phyloP scores from a whole-genome alignment of 2,329 filamentous ascomycete genomes.

The Phyllosticta capitalensis region DNA sequence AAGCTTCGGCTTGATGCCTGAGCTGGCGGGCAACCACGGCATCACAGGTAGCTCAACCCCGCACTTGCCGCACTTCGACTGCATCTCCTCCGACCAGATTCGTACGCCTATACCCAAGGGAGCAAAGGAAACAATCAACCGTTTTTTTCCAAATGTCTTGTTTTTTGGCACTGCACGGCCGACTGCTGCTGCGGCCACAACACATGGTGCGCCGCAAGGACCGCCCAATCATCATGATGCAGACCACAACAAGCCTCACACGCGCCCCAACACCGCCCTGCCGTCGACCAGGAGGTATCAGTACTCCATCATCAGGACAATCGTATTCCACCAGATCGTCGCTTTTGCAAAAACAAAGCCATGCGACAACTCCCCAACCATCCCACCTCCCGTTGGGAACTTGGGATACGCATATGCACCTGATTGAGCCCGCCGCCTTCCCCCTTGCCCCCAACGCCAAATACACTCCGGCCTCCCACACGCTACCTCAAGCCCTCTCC shows the following conservation, averaged over 20 bases:
- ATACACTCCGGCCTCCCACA: slow-evolving; percentile 44
- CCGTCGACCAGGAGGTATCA: not conserved
- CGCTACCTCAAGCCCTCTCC: slow-evolving; percentile 39
- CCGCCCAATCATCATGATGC: not conserved
- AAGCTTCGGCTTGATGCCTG: not conserved
- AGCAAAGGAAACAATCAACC: not conserved
- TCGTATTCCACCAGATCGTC: not conserved
- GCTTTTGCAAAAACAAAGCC: not conserved
- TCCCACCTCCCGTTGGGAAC: slow-evolving; percentile 33
- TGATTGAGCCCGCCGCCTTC: slow-evolving; percentile 45
- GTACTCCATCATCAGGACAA: not conserved
- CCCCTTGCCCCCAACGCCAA: slow-evolving; percentile 39
- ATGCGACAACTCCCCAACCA: not conserved
- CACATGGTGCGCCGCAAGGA: not conserved
- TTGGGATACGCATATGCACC: slow-evolving; percentile 58
- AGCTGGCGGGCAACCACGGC: not conserved
- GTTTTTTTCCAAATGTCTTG: not conserved
- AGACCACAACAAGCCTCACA: not conserved
- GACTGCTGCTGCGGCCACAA: not conserved
- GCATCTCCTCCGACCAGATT: not conserved
- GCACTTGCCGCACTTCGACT: not conserved
- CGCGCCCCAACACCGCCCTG: not conserved
- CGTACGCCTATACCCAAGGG: not conserved
- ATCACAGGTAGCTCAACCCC: not conserved
- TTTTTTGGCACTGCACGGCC: not conserved